phyloP scores from a whole-genome alignment of 805 yeast genomes.

The Candida glaebosa region DNA sequence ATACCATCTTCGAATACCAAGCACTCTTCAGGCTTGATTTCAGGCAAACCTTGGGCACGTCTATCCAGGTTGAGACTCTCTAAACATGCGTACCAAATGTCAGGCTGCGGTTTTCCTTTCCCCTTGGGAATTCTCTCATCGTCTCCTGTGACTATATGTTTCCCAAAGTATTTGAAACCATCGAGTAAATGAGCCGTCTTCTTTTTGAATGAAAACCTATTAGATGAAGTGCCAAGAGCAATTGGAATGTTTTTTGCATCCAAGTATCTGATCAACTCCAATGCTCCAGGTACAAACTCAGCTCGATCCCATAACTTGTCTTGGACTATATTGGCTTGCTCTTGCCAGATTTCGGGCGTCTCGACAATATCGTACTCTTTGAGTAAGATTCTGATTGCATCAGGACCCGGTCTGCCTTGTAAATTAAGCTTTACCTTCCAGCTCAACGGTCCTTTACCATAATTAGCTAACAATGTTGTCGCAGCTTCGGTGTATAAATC shows the following conservation, averaged over 20 bases:
- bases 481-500: conserved; percentile 82
- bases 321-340: conserved; percentile 52
- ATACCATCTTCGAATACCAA: conserved; percentile 93
- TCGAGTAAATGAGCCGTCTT: conserved; percentile 70
- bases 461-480: conserved; percentile 59
- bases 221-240: conserved; percentile 89
- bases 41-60: conserved; percentile 32
- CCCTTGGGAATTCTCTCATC: conserved; percentile 79
- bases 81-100: conserved; percentile 85
- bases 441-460: conserved; percentile 75
- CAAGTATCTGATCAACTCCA: conserved; percentile 58
- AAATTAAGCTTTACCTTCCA: conserved; percentile 88
- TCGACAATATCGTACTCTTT: conserved; percentile 63
- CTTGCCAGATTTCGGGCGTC: conserved; percentile 62
- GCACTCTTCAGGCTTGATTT: conserved; percentile 71
- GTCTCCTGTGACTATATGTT: conserved; percentile 82
- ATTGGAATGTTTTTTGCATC: conserved; percentile 60
- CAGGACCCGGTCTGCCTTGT: conserved; percentile 90
- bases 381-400: conserved; percentile 62
- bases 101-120: conserved; percentile 91
- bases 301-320: conserved; percentile 59
- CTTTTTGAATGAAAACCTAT: conserved; percentile 51
- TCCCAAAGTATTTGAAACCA: conserved; percentile 61
- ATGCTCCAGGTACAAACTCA: conserved; percentile 80
- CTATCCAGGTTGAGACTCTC: conserved; percentile 60